phyloP scores from a whole-genome alignment of 768 basidiomycete genomes.

The Tubosaeta brunneosetosa region DNA sequence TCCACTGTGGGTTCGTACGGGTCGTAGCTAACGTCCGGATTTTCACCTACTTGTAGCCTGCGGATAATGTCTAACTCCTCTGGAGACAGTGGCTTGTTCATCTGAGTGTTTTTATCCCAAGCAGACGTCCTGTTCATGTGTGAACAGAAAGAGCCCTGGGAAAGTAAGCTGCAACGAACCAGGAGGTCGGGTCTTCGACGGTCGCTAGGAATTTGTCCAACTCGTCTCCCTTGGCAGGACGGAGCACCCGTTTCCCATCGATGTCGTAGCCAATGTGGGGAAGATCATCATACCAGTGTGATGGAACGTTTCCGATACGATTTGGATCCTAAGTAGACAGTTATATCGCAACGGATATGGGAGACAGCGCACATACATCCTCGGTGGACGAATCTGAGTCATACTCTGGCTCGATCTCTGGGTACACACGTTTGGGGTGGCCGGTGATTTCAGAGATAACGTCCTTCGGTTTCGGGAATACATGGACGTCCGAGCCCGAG shows the following conservation, averaged over 20 bases:
- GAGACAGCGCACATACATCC: constrained; percentile 53
- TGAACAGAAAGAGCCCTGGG: not conserved
- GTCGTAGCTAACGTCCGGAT: constrained; percentile 85
- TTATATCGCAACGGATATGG: constrained; percentile 4
- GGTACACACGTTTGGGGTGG: constrained; percentile 77
- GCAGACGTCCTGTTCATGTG: constrained; percentile 69
- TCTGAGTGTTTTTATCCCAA: constrained; percentile 83
- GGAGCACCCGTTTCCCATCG: constrained; percentile 88
- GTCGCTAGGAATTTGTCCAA: constrained; percentile 94
- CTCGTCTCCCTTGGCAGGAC: constrained; percentile 93
- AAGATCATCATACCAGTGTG: constrained; percentile 99
- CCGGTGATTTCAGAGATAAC: constrained; percentile 79
- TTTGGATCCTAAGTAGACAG: constrained; percentile 67
- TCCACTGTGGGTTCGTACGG: constrained; percentile 92
- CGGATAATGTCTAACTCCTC: constrained; percentile 95
- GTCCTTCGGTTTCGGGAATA: constrained; percentile 61
- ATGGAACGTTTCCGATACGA: constrained; percentile 89
- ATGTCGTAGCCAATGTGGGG: constrained; percentile 99
- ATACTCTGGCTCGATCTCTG: constrained; percentile 86
- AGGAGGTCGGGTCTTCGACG: constrained; percentile 85
- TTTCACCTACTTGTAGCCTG: constrained; percentile 84
- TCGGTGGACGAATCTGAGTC: constrained; percentile 91
- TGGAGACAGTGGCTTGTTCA: constrained; percentile 78
- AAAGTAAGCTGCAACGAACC: constrained; percentile 46
- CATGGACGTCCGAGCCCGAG: constrained; percentile 47